Evolutionary conservation across 345 rosid genomes (phyloP), one percentile per base, ranked within the genome.

Genomic region (Gossypium anomalum): DNA sequence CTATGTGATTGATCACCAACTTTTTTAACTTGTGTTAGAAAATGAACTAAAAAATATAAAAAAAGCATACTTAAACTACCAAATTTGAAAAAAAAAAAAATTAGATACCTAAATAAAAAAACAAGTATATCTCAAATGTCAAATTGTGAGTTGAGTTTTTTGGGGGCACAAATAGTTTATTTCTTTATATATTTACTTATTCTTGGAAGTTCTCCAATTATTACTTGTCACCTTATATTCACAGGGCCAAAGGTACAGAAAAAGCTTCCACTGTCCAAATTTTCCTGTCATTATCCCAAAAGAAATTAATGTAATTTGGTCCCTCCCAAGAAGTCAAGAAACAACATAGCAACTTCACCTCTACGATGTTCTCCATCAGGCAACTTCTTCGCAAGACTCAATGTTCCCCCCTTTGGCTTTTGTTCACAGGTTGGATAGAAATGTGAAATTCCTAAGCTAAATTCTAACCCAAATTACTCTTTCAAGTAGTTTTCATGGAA

Each of bases 291-390:
- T 20, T 9, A n/a, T 56, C 27, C 60, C 25, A 10, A 56, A 3
- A 19, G 9, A 51, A 49, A 25, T 49, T 8, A 69, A 16, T 9
- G 25, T 27, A 3, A 1, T 19, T 47, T 47, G 68, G 44, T 27
- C 56, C 55, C 73, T 29, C 62, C 61, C 27, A 20, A 34, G 11
- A 52, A 29, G 23, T 16, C 67, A 48, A 59, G 76, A 60, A 73
- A 9, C 67, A 25, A 17, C 76, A 47, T 59, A 29, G 76, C 57
- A 73, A 60, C 65, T 73, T 73, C 76, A 5, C 72, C 6, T 14
- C 56, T 48, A 8, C 11, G 6, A 34, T 17, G 15, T 11, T 2
- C 48, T 34, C 25, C 10, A 12, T 29, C 60, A 25, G 25, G 17
- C 19, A 67, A 67, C 38, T 47, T 47, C 41, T 20, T 14, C 7